Evolutionary conservation across 345 rosid genomes (phyloP).

Genomic region (Citropsis articulata): DNA sequence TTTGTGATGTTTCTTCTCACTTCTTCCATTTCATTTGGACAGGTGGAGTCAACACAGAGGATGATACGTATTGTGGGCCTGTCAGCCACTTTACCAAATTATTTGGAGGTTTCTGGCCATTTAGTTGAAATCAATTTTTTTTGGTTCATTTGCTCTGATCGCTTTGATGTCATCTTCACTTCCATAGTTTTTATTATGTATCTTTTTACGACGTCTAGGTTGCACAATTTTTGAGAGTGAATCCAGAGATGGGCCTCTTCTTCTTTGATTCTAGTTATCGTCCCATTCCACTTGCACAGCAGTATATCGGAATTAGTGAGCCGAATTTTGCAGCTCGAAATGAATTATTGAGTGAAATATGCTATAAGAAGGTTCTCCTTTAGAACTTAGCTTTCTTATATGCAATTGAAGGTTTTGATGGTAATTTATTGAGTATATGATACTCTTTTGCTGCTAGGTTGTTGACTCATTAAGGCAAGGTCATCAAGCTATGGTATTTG

Average conservation of each 20-base stretch:
- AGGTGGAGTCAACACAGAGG: constrained; percentile 98
- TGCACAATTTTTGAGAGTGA: constrained; percentile 95
- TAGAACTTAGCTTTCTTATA: constrained; percentile 6
- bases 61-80: constrained; percentile 99
- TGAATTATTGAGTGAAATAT: constrained; percentile 82
- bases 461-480: constrained; percentile 87
- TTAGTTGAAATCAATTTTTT: constrained; percentile 11
- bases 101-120: constrained; percentile 59
- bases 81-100: constrained; percentile 96
- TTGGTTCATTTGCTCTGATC: background rate
- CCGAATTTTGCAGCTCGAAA: constrained; percentile 80
- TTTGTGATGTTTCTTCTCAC: background rate
- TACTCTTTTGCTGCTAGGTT: constrained; percentile 48
- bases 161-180: background rate
- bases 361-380: constrained; percentile 81
- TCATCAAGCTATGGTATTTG: constrained; percentile 96
- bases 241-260: constrained; percentile 86
- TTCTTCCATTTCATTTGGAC: constrained; percentile 21
- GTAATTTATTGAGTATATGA: constrained; percentile 21
- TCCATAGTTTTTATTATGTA: constrained; percentile 4
- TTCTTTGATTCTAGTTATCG: constrained; percentile 98
- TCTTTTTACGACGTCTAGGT: constrained; percentile 46
- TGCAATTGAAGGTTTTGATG: constrained; percentile 15
- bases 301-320: constrained; percentile 95
- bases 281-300: constrained; percentile 97